Conservation (phyloP, 805 yeast genomes). For the Pichia sporocuriosa region DNA sequence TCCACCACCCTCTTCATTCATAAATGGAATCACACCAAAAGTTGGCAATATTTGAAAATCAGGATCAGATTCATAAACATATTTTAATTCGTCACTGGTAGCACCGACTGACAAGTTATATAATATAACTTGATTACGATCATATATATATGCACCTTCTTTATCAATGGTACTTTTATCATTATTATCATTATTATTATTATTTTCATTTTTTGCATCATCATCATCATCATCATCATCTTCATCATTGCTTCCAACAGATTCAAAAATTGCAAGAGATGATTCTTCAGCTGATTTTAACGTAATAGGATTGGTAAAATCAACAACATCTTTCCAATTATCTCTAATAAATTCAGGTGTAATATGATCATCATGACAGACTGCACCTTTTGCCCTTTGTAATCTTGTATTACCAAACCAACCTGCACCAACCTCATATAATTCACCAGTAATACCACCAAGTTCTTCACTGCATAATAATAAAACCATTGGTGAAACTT, state of each 20-base stretch:
- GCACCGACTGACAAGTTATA: conserved; percentile 92
- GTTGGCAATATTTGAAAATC: conserved; percentile 85
- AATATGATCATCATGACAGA: conserved; percentile 43
- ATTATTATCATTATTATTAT: conserved; percentile 39
- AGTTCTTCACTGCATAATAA: conserved; percentile 69
- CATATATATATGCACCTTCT: conserved; percentile 47
- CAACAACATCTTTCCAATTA: conserved; percentile 57
- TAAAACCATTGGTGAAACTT: conserved; percentile 86
- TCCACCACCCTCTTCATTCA: conserved; percentile 54
- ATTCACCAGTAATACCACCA: conserved; percentile 58
- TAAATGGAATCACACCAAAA: conserved; percentile 83
- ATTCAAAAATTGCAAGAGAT: conserved; percentile 66
- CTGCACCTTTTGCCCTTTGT: conserved; percentile 87
- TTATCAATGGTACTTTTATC: too few relatives aligned
- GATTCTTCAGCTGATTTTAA: conserved; percentile 67
- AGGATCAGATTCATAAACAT: conserved; percentile 67
- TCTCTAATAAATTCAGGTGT: conserved; percentile 64
- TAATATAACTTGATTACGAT: conserved; percentile 65
- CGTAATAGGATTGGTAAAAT: conserved; percentile 52
- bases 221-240: conserved; percentile 37
- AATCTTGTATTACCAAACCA: conserved; percentile 94
- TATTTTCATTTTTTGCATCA: conserved; percentile 40
- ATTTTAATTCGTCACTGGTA: conserved; percentile 63
- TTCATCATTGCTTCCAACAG: conserved; percentile 46
- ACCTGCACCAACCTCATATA: conserved; percentile 93